Percentiles rank a stretch among this genome's conserved stretches.
Evolutionary conservation across 208 protist species (phyloP).

Genomic region (Crithidia bombi): DNA sequence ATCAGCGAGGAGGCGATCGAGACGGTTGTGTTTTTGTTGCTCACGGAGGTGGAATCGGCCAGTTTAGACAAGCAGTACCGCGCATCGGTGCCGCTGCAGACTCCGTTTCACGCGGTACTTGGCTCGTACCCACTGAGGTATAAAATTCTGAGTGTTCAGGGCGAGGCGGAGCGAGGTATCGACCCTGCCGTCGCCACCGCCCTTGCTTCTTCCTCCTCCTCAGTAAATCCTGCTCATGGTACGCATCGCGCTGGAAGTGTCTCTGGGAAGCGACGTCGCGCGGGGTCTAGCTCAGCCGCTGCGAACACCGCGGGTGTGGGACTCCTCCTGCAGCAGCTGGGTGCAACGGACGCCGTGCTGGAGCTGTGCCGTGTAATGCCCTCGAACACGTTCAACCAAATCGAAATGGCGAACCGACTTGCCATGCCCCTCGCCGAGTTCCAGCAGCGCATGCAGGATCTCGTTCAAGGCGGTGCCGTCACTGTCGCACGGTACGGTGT

Average conservation of each 20-base stretch:
- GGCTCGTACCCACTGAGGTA: slow-evolving; percentile 58
- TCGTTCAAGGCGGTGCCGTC: slow-evolving; percentile 41
- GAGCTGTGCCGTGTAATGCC: slow-evolving; percentile 47
- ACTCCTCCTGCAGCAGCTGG: slow-evolving; percentile 62
- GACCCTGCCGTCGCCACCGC: background rate
- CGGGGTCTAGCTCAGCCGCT: background rate
- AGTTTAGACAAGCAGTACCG: background rate
- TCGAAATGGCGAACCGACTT: slow-evolving; percentile 64
- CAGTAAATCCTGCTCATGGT: no score
- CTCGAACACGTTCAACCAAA: slow-evolving; percentile 51
- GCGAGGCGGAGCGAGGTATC: background rate
- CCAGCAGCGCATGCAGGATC: slow-evolving; percentile 65
- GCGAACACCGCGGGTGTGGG: slow-evolving; percentile 38
- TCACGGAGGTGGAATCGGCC: slow-evolving; percentile 23
- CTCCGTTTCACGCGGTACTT: slow-evolving; percentile 44
- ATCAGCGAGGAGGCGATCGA: slow-evolving; percentile 77
- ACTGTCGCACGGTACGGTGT: slow-evolving; percentile 30
- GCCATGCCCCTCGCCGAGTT: slow-evolving; percentile 63
- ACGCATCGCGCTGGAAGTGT: background rate
- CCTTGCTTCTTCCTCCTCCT: background rate
- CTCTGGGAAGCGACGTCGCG: slow-evolving; percentile 26
- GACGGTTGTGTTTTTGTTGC: slow-evolving; percentile 80
- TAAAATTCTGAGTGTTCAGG: slow-evolving; percentile 35
- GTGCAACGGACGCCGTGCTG: slow-evolving; percentile 62
- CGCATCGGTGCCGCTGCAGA: slow-evolving; percentile 1